Conservation (phyloP, 2,329 filamentous ascomycete genomes). For the Aspergillus piperis region DNA sequence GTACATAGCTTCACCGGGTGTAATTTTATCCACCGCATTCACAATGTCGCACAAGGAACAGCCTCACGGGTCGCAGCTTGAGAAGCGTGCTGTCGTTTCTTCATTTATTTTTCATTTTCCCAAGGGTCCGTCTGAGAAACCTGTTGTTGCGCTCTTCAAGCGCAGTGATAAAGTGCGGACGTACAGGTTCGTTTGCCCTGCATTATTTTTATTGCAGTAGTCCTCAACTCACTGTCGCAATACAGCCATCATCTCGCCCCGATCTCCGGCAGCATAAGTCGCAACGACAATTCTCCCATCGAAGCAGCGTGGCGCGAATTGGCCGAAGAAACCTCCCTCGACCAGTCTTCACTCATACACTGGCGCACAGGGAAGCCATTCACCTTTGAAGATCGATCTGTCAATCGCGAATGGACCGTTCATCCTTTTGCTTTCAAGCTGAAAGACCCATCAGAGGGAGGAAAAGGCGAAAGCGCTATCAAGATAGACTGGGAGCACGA, state of each 20-base stretch:
- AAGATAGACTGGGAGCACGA: constrained; percentile 65
- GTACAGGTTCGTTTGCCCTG: constrained; percentile 57
- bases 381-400: constrained; percentile 54
- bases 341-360: constrained; percentile 49
- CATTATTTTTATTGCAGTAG: too few species aligned
- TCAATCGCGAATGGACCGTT: constrained; percentile 63
- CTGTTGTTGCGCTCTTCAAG: constrained; percentile 62
- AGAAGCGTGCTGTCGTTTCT: constrained; percentile 44
- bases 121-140: constrained; percentile 22
- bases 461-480: constrained; percentile 50
- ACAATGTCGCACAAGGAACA: constrained; percentile 7
- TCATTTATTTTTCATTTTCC: constrained; percentile 44
- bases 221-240: too few species aligned
- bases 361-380: constrained; percentile 62
- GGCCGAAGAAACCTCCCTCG: constrained; percentile 62
- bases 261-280: constrained; percentile 63
- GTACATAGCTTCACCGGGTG: background rate
- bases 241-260: constrained; percentile 60
- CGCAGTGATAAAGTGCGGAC: constrained; percentile 61
- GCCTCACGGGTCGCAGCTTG: constrained; percentile 15
- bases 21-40: background rate
- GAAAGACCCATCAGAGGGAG: constrained; percentile 34
- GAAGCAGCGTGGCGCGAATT: constrained; percentile 65
- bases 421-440: constrained; percentile 61
- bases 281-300: constrained; percentile 54